Base-by-base conservation (phyloP, 176 grass and related monocot genomes). In the Chrysopogon serrulatus region DNA sequence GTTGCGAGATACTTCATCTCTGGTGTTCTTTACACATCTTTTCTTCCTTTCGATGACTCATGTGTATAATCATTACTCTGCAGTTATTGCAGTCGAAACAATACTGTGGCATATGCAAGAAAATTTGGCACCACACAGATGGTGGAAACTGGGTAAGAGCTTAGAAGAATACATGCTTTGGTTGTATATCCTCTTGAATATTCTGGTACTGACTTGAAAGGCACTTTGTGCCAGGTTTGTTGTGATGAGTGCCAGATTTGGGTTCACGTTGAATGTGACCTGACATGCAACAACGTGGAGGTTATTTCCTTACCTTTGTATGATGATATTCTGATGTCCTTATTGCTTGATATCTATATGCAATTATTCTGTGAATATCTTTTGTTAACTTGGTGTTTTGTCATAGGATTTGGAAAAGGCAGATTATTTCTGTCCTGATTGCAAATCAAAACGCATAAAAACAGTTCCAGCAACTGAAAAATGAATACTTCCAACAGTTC, bases 111-210 rank as follows among this genome's bases (percentile, higher is more conserved):
- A 93, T 99, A 74, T 99, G 96, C 81, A 95, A 92, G 91, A 94
- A 91, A 86, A 93, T 99, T 69, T 99, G 96, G 96, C 91, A 96
- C 37, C 91, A 95, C 63, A 99, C 96, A 11, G 96, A 99, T 87
- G 91, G 91, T 79, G 96, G 93, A 73, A 91, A 89, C 81, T 99
- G 90, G 91, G 96, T 98, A 94, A 88, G 88, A 84, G 64, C 56
- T 49, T 87, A 34, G 71, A 73, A 62, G 2, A 39, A 66, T 66
- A 30, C 33, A 7, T 59, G 18, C 12, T 73, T 67, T 59, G 23
- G 37, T 47, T 8, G 40, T 78, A 66, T 90, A 35, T 57, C 77
- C 34, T 68, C 53, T 45, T 78, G 43, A 65, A 14, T 72, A 7
- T 65, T 78, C n/a, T 45, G 10, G 37, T 35, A 23, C 39, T 83